Evolutionary conservation across 2,329 filamentous ascomycete genomes (phyloP).

Genomic region (Lachnellula willkommii): DNA sequence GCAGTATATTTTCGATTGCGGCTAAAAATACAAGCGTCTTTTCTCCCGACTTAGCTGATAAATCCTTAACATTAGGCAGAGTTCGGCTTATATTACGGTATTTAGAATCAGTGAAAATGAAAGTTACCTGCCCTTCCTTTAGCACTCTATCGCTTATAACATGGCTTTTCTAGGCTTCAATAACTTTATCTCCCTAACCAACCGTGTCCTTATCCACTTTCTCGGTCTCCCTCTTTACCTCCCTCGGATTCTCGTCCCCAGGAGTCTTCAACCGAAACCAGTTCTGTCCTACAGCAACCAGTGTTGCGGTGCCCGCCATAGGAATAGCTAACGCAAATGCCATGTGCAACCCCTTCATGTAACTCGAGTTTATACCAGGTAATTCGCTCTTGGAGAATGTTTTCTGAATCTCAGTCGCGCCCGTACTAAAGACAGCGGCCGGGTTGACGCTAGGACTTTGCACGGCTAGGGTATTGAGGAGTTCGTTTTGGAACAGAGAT

Average conservation of each 20-base stretch:
- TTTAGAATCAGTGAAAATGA: too few species aligned
- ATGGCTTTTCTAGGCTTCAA: too few species aligned
- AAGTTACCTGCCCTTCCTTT: too few species aligned
- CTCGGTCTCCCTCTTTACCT: too few species aligned
- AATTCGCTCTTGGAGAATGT: conserved; percentile 46
- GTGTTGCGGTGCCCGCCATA: conserved; percentile 31
- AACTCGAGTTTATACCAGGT: conserved; percentile 49
- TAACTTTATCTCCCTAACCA: too few species aligned
- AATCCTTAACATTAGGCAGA: too few species aligned
- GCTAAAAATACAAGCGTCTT: too few species aligned
- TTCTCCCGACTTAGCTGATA: too few species aligned
- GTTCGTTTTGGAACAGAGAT: conserved; percentile 35
- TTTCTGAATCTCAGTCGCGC: conserved; percentile 55
- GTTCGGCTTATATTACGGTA: too few species aligned
- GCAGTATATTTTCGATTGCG: too few species aligned
- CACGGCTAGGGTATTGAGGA: conserved; percentile 29
- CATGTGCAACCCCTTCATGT: conserved; percentile 47
- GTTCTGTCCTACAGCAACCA: not conserved
- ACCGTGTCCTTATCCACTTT: too few species aligned
- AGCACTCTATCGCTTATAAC: too few species aligned
- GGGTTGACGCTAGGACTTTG: conserved; percentile 38
- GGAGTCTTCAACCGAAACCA: conserved; percentile 1
- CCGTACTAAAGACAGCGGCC: conserved; percentile 38
- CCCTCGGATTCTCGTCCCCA: not conserved
- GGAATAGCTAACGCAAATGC: conserved; percentile 49